Conservation (phyloP, 306 rosid species). For the Pterocarpus santalinus region DNA sequence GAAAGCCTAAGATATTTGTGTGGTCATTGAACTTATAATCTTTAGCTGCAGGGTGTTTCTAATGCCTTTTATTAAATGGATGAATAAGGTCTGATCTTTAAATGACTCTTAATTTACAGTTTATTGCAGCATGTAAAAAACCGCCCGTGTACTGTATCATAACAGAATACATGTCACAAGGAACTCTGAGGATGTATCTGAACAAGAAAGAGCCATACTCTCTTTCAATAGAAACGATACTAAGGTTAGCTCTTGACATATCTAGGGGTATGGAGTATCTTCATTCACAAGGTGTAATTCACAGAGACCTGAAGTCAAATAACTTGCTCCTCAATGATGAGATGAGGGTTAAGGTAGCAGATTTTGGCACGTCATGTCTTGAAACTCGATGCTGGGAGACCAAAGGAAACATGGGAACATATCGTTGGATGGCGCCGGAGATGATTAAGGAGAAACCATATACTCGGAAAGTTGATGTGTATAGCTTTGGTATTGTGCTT, state of each 20-base stretch:
- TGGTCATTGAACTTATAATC: not conserved
- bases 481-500: slow-evolving; percentile 94
- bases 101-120: slow-evolving; percentile 59
- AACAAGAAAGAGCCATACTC: slow-evolving; percentile 99
- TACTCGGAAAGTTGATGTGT: slow-evolving; percentile 91
- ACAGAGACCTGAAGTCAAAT: slow-evolving; percentile 91
- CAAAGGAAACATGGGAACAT: slow-evolving; percentile 98
- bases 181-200: slow-evolving; percentile 96
- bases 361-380: slow-evolving; percentile 96
- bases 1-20: too few species aligned
- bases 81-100: slow-evolving; percentile 26
- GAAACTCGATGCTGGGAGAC: slow-evolving; percentile 88
- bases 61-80: not conserved
- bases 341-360: slow-evolving; percentile 98
- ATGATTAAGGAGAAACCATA: slow-evolving; percentile 92
- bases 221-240: slow-evolving; percentile 84
- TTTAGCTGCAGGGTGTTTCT: slow-evolving; percentile 19
- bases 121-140: slow-evolving; percentile 96
- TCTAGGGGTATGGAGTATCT: slow-evolving; percentile 98
- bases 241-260: slow-evolving; percentile 95
- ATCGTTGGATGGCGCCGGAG: slow-evolving; percentile 99
- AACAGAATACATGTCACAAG: slow-evolving; percentile 99
- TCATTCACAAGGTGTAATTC: slow-evolving; percentile 97
- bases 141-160: slow-evolving; percentile 97
- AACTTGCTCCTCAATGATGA: slow-evolving; percentile 96